phyloP scores from a whole-genome alignment of 23 red algal species.

The Rhodosorus marinus region DNA sequence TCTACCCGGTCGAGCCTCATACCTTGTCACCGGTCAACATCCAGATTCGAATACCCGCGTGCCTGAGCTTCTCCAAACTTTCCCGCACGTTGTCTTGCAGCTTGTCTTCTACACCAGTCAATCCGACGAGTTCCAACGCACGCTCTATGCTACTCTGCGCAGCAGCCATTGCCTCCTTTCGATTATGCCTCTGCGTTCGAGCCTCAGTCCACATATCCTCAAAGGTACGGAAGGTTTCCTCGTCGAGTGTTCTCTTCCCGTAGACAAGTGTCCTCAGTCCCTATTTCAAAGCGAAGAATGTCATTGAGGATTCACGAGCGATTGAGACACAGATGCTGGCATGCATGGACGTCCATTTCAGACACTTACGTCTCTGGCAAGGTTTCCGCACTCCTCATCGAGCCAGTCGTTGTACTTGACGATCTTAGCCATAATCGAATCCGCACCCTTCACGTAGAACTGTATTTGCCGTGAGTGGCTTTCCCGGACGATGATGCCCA shows the following conservation, averaged over 20 bases:
- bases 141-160: constrained; percentile 74
- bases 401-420: constrained; percentile 89
- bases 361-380: constrained; percentile 89
- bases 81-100: constrained; percentile 56
- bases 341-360: no score
- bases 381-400: constrained; percentile 92
- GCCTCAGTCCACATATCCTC: constrained; percentile 37
- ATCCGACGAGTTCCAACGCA: constrained; percentile 43
- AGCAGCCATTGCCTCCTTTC: constrained; percentile 52
- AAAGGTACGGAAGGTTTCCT: constrained; percentile 24
- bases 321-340: no score
- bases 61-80: constrained; percentile 69
- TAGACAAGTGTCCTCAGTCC: constrained; percentile 85
- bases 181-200: constrained; percentile 21
- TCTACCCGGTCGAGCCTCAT: no score
- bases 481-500: constrained; percentile 74
- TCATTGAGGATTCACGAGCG: no score
- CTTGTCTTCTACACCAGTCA: constrained; percentile 94
- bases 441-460: constrained; percentile 89
- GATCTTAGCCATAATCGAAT: constrained; percentile 46
- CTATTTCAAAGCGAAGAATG: no score
- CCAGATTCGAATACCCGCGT: constrained; percentile 85
- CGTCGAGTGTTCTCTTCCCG: constrained; percentile 32
- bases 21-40: constrained; percentile 99
- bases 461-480: constrained; percentile 20